Conservation (phyloP, 2,329 filamentous ascomycete species). For the Aurifilum marmelostoma region DNA sequence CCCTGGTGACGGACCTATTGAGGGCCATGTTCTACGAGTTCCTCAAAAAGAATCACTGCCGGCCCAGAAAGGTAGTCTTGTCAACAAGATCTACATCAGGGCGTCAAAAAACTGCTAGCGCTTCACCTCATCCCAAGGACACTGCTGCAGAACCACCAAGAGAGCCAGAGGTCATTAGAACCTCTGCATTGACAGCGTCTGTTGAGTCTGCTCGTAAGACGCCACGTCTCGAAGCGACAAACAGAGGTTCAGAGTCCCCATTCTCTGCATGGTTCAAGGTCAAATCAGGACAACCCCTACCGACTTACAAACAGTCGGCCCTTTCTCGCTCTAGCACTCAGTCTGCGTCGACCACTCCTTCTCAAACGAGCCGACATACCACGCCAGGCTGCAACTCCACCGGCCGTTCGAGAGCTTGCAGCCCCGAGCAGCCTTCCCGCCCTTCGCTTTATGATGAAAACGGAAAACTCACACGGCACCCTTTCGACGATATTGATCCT, state of each 20-base stretch:
- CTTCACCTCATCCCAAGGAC: not conserved
- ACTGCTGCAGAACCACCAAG: not conserved
- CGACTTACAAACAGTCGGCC: slow-evolving; percentile 35
- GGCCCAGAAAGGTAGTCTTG: slow-evolving; percentile 46
- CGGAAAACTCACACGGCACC: slow-evolving; percentile 48
- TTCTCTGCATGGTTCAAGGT: slow-evolving; percentile 46
- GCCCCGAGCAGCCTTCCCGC: not conserved
- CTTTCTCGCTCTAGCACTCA: slow-evolving; percentile 20
- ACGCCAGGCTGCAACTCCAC: not conserved
- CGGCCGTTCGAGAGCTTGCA: not conserved
- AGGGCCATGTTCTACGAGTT: slow-evolving; percentile 73
- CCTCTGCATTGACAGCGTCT: not conserved
- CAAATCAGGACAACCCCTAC: slow-evolving; percentile 30
- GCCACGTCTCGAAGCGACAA: slow-evolving; percentile 6
- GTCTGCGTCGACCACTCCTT: not conserved
- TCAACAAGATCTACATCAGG: slow-evolving; percentile 7
- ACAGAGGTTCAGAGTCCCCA: slow-evolving; percentile 32
- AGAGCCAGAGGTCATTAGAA: not conserved
- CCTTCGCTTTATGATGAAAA: slow-evolving; percentile 43
- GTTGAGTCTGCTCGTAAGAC: slow-evolving; percentile 8
- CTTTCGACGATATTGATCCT: slow-evolving; percentile 45
- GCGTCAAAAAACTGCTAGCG: not conserved
- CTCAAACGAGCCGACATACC: not conserved
- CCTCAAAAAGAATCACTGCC: slow-evolving; percentile 71
- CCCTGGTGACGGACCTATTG: slow-evolving; percentile 65